Percentiles rank a stretch among this genome's conserved stretches.
These are phyloP conservation scores for Exophiala viscosa DNA, from an alignment of 2,329 filamentous ascomycete species.

Conservation along the genomic window DNA sequence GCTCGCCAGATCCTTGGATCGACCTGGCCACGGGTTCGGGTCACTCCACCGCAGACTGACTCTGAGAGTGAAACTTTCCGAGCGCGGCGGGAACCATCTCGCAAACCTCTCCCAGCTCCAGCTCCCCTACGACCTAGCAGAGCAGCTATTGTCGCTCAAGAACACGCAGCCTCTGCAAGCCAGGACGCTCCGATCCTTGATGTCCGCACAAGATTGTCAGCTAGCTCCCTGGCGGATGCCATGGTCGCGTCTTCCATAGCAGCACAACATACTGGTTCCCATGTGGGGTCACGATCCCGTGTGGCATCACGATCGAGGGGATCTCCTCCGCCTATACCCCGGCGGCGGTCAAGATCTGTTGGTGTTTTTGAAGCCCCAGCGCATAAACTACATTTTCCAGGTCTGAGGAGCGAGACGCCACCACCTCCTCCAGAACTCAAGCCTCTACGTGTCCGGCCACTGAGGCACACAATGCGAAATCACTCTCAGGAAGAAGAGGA, in stretches of 20 bases:
- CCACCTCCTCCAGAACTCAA: slow-evolving; percentile 10
- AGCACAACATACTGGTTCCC: slow-evolving; percentile 39
- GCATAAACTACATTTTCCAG: slow-evolving; percentile 29
- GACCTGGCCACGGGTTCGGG: slow-evolving; percentile 6
- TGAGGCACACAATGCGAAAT: slow-evolving; percentile 44
- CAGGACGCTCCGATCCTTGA: slow-evolving; percentile 7
- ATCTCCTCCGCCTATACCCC: slow-evolving; percentile 38
- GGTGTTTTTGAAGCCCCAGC: slow-evolving; percentile 31
- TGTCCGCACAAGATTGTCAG: slow-evolving; percentile 24
- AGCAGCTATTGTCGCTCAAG: slow-evolving; percentile 16
- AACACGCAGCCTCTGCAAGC: slow-evolving; percentile 2
- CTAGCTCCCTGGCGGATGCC: slow-evolving; percentile 43
- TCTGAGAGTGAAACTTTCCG: slow-evolving; percentile 15
- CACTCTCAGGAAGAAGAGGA: slow-evolving; percentile 35
- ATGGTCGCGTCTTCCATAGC: slow-evolving; percentile 48
- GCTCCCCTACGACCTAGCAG: slow-evolving; percentile 8
- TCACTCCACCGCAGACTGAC: slow-evolving; percentile 17
- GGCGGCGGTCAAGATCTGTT: slow-evolving; percentile 36
- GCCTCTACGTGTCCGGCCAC: slow-evolving; percentile 16
- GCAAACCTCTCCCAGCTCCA: slow-evolving; percentile 13
- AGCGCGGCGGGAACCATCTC: neutral
- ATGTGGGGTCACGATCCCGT: slow-evolving; percentile 34
- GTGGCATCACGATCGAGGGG: slow-evolving; percentile 36
- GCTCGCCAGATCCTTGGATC: slow-evolving; percentile 1
- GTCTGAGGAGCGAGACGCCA: slow-evolving; percentile 27